Evolutionary conservation across 1,139 yeast species (phyloP).

Genomic region (Yueomyces sp.): DNA sequence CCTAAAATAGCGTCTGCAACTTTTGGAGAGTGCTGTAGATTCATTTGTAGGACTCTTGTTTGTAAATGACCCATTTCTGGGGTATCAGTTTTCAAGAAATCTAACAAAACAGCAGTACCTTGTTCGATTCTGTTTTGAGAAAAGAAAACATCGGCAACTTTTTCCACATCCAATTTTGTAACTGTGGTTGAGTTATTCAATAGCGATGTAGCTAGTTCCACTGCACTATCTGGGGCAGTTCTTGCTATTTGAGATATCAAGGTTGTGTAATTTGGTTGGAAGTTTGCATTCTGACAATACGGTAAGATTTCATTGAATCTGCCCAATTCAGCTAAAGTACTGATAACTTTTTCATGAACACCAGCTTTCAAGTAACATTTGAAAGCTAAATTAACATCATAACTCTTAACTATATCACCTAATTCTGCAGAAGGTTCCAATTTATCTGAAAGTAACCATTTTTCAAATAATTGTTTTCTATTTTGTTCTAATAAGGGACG

Average conservation of each 20-base stretch:
- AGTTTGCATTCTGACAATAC: slow-evolving; percentile 79
- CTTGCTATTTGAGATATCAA: slow-evolving; percentile 83
- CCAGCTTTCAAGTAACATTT: slow-evolving; percentile 83
- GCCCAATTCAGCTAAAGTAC: slow-evolving; percentile 86
- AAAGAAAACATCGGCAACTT: slow-evolving; percentile 84
- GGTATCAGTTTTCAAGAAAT: slow-evolving; percentile 83
- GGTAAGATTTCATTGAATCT: slow-evolving; percentile 94
- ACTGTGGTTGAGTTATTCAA: slow-evolving; percentile 48
- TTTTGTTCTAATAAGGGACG: slow-evolving; percentile 92
- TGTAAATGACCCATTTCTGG: slow-evolving; percentile 97
- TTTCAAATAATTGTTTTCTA: slow-evolving; percentile 84
- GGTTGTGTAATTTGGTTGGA: slow-evolving; percentile 80
- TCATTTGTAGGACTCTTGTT: slow-evolving; percentile 85
- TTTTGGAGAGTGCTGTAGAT: slow-evolving; percentile 92
- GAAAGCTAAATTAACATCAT: slow-evolving; percentile 73
- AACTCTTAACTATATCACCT: slow-evolving; percentile 88
- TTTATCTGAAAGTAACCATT: slow-evolving; percentile 92
- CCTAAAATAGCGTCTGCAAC: slow-evolving; percentile 98
- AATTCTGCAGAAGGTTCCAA: slow-evolving; percentile 87
- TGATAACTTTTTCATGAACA: slow-evolving; percentile 79
- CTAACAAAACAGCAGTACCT: slow-evolving; percentile 92
- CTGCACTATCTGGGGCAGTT: slow-evolving; percentile 89
- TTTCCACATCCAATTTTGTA: slow-evolving; percentile 63
- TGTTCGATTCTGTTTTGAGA: slow-evolving; percentile 91
- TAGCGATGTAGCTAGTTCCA: slow-evolving; percentile 87